Evolutionary conservation across 257 asterid species (phyloP).

Genomic region (Solanum ahanhuiri): DNA sequence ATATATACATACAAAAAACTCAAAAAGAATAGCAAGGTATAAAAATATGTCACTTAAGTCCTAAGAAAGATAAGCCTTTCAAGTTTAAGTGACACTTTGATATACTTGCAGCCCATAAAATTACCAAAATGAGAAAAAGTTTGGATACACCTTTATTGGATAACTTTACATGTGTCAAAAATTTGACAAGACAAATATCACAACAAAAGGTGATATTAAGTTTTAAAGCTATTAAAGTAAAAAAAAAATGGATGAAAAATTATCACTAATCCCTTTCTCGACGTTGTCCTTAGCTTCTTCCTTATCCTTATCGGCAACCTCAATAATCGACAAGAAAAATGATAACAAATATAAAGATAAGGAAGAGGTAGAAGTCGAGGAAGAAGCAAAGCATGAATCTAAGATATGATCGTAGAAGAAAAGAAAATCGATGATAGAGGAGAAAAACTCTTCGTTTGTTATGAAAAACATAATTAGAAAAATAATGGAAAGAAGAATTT

Average conservation of each 20-base stretch:
- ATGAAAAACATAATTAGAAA: background rate
- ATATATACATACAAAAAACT: background rate
- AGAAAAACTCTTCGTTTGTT: too few relatives aligned
- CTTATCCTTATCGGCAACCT: background rate
- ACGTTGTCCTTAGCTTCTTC: background rate
- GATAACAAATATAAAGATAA: too few relatives aligned
- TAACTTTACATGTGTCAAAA: background rate
- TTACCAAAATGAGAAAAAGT: background rate
- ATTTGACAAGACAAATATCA: background rate
- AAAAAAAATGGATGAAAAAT: background rate
- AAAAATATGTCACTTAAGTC: background rate
- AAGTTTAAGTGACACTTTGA: background rate
- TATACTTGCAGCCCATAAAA: background rate
- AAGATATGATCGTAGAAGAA: background rate
- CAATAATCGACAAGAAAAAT: background rate
- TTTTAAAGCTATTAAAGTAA: too few relatives aligned
- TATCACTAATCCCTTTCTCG: background rate
- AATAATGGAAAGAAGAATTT: background rate
- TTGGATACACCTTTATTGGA: background rate
- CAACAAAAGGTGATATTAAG: background rate
- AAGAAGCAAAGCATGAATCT: background rate
- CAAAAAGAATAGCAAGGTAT: background rate
- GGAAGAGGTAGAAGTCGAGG: too few relatives aligned
- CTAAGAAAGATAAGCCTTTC: background rate
- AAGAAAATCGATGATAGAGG: too few relatives aligned